These are phyloP conservation scores for Fusarium ramigenum DNA, from an alignment of 2,329 filamentous ascomycete species.

Conservation along the genomic window DNA sequence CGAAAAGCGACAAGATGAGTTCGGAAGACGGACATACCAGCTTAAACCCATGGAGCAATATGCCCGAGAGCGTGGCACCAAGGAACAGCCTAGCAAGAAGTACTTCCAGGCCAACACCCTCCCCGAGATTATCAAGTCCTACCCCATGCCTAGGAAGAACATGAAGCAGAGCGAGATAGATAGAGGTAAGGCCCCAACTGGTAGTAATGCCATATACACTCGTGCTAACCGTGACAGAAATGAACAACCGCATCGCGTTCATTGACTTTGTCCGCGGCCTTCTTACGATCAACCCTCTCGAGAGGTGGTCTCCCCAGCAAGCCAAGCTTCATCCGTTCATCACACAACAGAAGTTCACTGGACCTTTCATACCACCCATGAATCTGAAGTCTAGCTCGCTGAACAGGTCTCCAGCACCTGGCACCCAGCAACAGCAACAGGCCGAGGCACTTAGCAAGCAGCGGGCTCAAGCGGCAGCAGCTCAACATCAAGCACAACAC, in stretches of 20 bases:
- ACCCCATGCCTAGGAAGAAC: slow-evolving; percentile 98
- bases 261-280: slow-evolving; percentile 97
- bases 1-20: slow-evolving; percentile 91
- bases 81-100: slow-evolving; percentile 99
- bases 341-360: slow-evolving; percentile 96
- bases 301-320: slow-evolving; percentile 97
- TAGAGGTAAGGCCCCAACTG: slow-evolving; percentile 70
- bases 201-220: background rate
- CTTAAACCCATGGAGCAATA: slow-evolving; percentile 99
- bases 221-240: slow-evolving; percentile 70
- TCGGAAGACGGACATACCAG: slow-evolving; percentile 87
- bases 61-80: slow-evolving; percentile 91
- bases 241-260: slow-evolving; percentile 97
- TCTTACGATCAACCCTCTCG: slow-evolving; percentile 92
- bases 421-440: slow-evolving; percentile 94
- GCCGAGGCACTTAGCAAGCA: slow-evolving; percentile 95
- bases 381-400: slow-evolving; percentile 88
- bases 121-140: slow-evolving; percentile 96
- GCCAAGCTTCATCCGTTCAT: slow-evolving; percentile 98
- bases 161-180: slow-evolving; percentile 99
- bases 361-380: slow-evolving; percentile 96
- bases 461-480: slow-evolving; percentile 68
- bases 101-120: slow-evolving; percentile 96
- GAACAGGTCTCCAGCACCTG: slow-evolving; percentile 88
- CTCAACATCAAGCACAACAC: slow-evolving; percentile 64